Conservation (phyloP, 306 rosid species). For the Notholithocarpus densiflorus region DNA sequence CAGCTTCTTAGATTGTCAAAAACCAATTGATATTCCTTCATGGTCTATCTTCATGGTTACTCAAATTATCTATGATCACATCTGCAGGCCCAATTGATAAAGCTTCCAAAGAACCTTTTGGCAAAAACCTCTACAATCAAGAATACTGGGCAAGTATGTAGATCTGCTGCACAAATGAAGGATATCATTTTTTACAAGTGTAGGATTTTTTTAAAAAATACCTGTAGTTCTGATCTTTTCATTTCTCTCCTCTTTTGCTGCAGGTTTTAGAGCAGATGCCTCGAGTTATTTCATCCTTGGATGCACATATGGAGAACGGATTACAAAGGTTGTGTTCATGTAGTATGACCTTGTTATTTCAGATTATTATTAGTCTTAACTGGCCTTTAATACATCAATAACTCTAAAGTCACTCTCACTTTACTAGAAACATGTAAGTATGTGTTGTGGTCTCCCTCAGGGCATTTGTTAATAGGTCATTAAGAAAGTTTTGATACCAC, state of each 20-base stretch:
- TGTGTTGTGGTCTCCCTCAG: background rate
- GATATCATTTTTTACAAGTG: background rate
- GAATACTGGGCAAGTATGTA: conserved; percentile 74
- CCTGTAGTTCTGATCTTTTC: background rate
- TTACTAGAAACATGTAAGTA: background rate
- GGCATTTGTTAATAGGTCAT: too few relatives aligned
- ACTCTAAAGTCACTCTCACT: background rate
- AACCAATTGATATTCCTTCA: background rate
- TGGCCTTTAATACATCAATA: background rate
- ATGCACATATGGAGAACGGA: conserved; percentile 82
- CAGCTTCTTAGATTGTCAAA: background rate
- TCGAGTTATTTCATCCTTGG: conserved; percentile 67
- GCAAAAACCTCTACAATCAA: conserved; percentile 58
- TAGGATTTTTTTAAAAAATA: background rate
- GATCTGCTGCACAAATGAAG: conserved; percentile 6
- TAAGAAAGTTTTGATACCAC: too few relatives aligned
- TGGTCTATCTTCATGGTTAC: background rate
- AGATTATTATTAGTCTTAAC: background rate
- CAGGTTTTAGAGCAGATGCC: conserved; percentile 90
- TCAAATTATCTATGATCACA: background rate
- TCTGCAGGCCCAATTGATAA: conserved; percentile 61
- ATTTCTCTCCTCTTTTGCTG: conserved; percentile 25
- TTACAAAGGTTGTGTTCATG: conserved; percentile 55
- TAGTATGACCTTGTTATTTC: conserved; percentile 1
- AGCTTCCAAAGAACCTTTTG: conserved; percentile 82